Evolutionary conservation across 176 grass and related monocot species (phyloP), one percentile per base, ranked within the genome.

Genomic region (Puya raimondii): DNA sequence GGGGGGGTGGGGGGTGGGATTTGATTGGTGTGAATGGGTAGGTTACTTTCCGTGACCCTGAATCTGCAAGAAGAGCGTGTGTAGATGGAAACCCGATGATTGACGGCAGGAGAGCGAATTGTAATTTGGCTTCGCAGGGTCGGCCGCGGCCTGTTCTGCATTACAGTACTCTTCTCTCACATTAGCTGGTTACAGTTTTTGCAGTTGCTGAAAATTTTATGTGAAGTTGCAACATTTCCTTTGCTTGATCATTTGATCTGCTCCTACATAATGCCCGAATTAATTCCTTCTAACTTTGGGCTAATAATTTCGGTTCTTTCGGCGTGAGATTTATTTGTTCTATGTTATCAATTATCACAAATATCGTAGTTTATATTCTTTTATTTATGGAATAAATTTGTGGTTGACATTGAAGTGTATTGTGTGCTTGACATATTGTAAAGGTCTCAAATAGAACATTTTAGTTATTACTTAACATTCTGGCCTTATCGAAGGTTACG

Each of bases 101-200:
- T 16, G 89, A 93, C 22, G 86, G 94, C 67, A 87, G 94, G 66
- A 82, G 77, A 18, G 89, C 94, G 10, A 97, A 97, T 66, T 97
- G 94, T 70, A 97, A 97, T 64, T 85, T 97, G 74, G 94, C 94
- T 50, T 92, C 89, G 47, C 79, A 92, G 68, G 94, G 94, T 18
- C 89, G 89, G 10, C 82, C 89, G n/a, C 82, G 82, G 49, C 77
- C 87, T 80, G 63, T 74, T 53, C 50, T 80, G 25, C 42, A 74
- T 23, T 80, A 53, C 23, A 84, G 86, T 85, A 82, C 16, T 78
- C 11, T 51, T 72, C 16, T 71, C 13, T 15, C 50, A 2, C 12
- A 20, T 9, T 18, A 64, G 13, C 51, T 12, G 9, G 1, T 51
- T 67, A 23, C 53, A 15, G 18, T n/a, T 56, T 56, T 56, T 56